Evolutionary conservation across 2,329 filamentous ascomycete species (phyloP), one percentile per base, ranked within the genome.

Genomic region (Neurospora crassa): DNA sequence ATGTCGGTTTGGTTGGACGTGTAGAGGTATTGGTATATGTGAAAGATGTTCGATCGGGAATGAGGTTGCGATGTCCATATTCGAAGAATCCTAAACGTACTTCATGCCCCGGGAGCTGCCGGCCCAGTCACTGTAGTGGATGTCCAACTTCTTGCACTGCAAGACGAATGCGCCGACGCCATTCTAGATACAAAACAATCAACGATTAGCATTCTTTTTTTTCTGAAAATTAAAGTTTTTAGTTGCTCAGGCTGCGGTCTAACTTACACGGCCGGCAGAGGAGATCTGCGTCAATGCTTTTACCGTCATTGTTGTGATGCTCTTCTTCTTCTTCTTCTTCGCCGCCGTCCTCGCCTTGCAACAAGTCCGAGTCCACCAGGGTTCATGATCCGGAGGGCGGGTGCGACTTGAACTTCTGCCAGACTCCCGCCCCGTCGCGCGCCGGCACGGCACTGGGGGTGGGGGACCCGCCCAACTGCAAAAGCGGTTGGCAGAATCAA

Each of bases 61-160:
- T 6, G 24, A 59, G 12, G n/a, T 47, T 4, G 1, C 14, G 68
- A 5, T 59, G 47, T 59, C 24, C 4, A 59, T 59, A 14, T 59
- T 59, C 47, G 47, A 59, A 14, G 42, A 24, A 40, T 41, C 29
- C 18, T 34, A 5, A 67, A 76, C 87, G 74, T 86, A 96, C 92
- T 97, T 96, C 94, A 98, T 97, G 79, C 96, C 96, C 78, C 85
- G 89, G 45, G 95, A 98, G 81, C 93, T 97, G 74, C 94, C 96
- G 71, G 92, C 93, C 89, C 92, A 94, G 86, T 98, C 94, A 85
- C 96, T 98, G 85, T 97, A 99, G 84, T 97, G 92, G 79, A 99
- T 93, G 81, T 97, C 93, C 81, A 99, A 86, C 79, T 91, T 92
- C 86, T 93, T 97, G 89, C 96, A 99, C 85, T 97, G 95, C 72